Evolutionary conservation across 1,139 yeast genomes (phyloP).

Genomic region (Wickerhamiella pararugosa): DNA sequence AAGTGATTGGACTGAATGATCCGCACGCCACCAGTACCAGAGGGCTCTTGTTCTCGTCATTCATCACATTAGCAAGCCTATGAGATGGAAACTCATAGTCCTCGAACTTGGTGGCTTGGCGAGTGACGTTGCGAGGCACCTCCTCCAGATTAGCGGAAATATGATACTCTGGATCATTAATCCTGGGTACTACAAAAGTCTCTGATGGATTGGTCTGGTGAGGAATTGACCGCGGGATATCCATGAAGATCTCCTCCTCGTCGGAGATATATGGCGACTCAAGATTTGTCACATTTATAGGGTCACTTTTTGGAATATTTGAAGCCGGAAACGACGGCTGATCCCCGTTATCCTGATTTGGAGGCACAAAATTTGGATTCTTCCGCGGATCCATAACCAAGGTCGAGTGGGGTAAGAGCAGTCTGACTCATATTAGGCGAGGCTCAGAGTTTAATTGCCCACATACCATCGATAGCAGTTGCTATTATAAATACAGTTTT

Average conservation of each 20-base stretch:
- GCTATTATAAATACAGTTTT: too few species aligned
- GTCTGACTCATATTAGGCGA: too few species aligned
- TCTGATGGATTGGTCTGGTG: constrained; percentile 4
- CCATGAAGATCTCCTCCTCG: constrained; percentile 6
- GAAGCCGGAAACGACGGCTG: constrained; percentile 41
- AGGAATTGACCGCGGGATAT: constrained; percentile 17
- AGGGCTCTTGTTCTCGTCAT: constrained; percentile 71
- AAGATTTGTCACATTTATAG: constrained; percentile 40
- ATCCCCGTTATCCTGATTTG: constrained; percentile 19
- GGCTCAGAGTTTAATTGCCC: too few species aligned
- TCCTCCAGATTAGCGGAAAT: constrained; percentile 82
- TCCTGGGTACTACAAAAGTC: constrained; percentile 20
- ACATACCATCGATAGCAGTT: too few species aligned
- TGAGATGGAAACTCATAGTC: constrained; percentile 76
- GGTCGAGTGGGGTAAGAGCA: too few species aligned
- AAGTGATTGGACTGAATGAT: constrained; percentile 89
- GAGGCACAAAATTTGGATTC: constrained; percentile 28
- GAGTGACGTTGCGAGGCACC: constrained; percentile 81
- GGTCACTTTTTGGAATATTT: constrained; percentile 29
- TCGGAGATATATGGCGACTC: constrained; percentile 31
- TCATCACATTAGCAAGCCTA: constrained; percentile 54
- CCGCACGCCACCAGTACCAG: constrained; percentile 95
- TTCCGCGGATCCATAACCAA: constrained; percentile 27
- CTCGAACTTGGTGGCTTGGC: constrained; percentile 62
- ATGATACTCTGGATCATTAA: constrained; percentile 28